Percentiles rank a stretch among this genome's conserved stretches.
Evolutionary conservation across 805 yeast genomes (phyloP).

Genomic region (Nakazawaea ernobii): DNA sequence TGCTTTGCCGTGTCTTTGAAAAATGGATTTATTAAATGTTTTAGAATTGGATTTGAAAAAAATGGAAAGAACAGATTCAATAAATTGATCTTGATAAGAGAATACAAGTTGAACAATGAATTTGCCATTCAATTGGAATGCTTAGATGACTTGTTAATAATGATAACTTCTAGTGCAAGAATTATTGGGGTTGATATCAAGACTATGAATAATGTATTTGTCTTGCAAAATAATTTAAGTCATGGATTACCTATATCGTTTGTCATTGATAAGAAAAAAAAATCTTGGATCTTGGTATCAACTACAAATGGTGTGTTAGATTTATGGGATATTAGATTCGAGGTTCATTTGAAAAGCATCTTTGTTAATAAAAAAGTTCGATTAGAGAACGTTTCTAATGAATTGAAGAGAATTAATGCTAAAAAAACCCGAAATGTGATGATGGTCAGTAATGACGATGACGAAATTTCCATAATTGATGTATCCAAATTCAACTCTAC

Average conservation of each 20-base stretch:
- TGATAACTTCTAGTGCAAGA: constrained; percentile 47
- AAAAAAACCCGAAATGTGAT: constrained; percentile 39
- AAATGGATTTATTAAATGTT: constrained; percentile 39
- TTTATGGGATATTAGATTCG: constrained; percentile 79
- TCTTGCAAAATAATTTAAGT: constrained; percentile 46
- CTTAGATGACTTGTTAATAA: constrained; percentile 34
- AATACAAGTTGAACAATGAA: constrained; percentile 28
- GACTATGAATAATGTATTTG: constrained; percentile 37
- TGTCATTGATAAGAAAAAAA: constrained; percentile 41
- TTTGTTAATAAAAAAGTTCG: constrained; percentile 37
- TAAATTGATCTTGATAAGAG: constrained; percentile 29
- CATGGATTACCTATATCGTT: constrained; percentile 67
- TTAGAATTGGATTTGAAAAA: constrained; percentile 29
- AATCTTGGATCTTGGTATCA: constrained; percentile 68
- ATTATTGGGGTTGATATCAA: constrained; percentile 54
- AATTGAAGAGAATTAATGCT: constrained; percentile 23
- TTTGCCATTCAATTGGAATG: constrained; percentile 40
- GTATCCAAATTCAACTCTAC: constrained; percentile 57
- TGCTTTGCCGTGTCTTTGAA: constrained; percentile 52
- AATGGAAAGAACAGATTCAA: constrained; percentile 16
- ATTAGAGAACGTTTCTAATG: constrained; percentile 38
- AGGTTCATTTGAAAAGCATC: constrained; percentile 55
- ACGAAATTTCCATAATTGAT: constrained; percentile 72
- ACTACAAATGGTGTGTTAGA: constrained; percentile 69
- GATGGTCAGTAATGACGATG: constrained; percentile 54